Evolutionary conservation across 2,329 filamentous ascomycete genomes (phyloP).

Genomic region (Penicillium olsonii): DNA sequence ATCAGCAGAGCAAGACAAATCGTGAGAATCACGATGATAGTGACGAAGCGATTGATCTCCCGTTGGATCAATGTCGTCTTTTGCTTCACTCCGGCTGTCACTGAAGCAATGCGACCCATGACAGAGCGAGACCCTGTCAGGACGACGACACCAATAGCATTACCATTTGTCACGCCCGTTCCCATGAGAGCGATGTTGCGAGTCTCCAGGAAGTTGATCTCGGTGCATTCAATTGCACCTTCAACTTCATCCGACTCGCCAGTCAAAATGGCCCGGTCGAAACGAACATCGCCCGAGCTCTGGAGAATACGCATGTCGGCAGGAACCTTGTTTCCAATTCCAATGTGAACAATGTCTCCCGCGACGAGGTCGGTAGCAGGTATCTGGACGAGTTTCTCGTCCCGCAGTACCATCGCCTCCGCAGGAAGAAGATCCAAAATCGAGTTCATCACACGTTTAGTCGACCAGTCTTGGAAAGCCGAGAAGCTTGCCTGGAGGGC

Average conservation of each 20-base stretch:
- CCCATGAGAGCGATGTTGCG: conserved; percentile 75
- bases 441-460: conserved; percentile 73
- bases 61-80: conserved; percentile 70
- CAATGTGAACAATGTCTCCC: conserved; percentile 69
- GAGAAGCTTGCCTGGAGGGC: conserved; percentile 69
- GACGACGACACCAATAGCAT: conserved; percentile 67
- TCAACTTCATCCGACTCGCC: conserved; percentile 69
- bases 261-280: conserved; percentile 74
- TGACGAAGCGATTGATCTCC: conserved; percentile 72
- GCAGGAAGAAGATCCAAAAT: conserved; percentile 77
- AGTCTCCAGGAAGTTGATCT: conserved; percentile 76
- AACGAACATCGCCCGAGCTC: conserved; percentile 69
- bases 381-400: conserved; percentile 56
- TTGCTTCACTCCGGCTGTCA: conserved; percentile 70
- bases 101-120: conserved; percentile 73
- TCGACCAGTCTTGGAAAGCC: conserved; percentile 74
- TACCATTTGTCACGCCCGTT: conserved; percentile 73
- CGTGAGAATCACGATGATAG: conserved; percentile 70
- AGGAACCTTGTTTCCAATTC: conserved; percentile 72
- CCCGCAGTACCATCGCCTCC: conserved; percentile 66
- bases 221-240: conserved; percentile 64
- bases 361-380: conserved; percentile 67
- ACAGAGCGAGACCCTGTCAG: conserved; percentile 72
- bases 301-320: conserved; percentile 73
- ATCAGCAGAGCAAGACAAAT: conserved; percentile 59